These are phyloP conservation scores for Salix koriyanagi DNA, from an alignment of 345 rosid species.

Conservation along the genomic window DNA sequence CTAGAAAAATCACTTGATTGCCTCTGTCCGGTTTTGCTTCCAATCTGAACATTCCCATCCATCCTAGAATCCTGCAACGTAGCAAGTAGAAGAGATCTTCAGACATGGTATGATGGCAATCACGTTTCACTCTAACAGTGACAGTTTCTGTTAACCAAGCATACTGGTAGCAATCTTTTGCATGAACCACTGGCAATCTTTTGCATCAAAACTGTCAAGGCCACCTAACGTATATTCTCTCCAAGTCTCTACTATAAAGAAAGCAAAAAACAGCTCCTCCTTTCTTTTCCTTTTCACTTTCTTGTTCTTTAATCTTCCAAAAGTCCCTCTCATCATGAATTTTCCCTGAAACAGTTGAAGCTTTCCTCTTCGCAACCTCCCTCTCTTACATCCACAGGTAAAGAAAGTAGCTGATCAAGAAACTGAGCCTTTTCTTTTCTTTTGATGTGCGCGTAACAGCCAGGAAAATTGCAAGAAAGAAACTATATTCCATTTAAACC, in stretches of 20 bases:
- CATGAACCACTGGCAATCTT: not conserved
- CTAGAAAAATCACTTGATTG: no score
- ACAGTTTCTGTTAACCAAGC: not conserved
- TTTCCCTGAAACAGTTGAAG: slow-evolving; percentile 4
- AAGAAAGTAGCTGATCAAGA: slow-evolving; percentile 11
- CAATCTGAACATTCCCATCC: not conserved
- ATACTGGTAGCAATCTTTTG: not conserved
- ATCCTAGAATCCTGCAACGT: not conserved
- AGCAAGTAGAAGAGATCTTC: not conserved
- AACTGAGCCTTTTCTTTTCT: not conserved
- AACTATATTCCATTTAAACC: not conserved
- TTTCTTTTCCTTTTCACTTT: slow-evolving; percentile 10
- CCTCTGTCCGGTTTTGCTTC: not conserved
- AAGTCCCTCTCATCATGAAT: slow-evolving; percentile 22
- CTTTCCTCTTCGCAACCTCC: slow-evolving; percentile 30
- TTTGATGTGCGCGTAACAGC: not conserved
- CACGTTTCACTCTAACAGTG: not conserved
- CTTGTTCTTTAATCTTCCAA: slow-evolving; percentile 36
- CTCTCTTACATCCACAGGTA: slow-evolving; percentile 13
- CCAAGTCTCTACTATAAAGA: slow-evolving; percentile 1
- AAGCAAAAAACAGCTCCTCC: not conserved
- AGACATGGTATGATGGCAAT: not conserved
- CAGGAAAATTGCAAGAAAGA: not conserved
- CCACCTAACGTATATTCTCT: slow-evolving; percentile 3
- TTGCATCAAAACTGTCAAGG: not conserved